Evolutionary conservation across 805 yeast genomes (phyloP), one percentile per base, ranked within the genome.

Genomic region (Starmerella tilneyi): DNA sequence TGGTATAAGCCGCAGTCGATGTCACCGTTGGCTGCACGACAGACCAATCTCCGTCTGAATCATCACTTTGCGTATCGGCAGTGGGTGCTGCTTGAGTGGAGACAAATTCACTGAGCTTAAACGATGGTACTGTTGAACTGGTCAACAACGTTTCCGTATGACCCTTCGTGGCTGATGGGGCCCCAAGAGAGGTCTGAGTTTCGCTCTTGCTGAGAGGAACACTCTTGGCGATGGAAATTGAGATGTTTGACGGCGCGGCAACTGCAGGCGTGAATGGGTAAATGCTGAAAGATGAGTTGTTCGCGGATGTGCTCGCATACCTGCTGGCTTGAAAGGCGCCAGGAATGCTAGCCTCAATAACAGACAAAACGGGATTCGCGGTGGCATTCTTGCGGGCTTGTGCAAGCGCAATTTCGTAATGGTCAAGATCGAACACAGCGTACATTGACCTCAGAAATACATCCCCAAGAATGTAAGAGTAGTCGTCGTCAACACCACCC

Each of bases 351-450:
- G 49, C 50, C 8, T 26, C 41, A 16, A 52, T 48, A 17, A 34
- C 7, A 4, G 38, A 9, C 9, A 34, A 9, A 13, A 22, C 27
- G 1, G 45, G 17, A 6, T 30, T 40, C n/a, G 44, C 35, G 27
- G 58, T 52, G 8, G 44, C 52, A 47, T 63, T 59, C 44, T 48
- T 51, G 31, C 49, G 55, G 26, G 74, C 69, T 45, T 71, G 74
- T 11, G 80, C 85, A 39, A 82, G 52, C 1, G 80, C 75, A 29
- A 81, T 66, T 56, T 74, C 68, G 41, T 61, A 62, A 53, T 71
- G 72, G 27, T 78, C 84, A 41, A 79, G 63, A 58, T 83, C 83
- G 59, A 73, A 79, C n/a, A 79, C 85, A 17, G 75, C 71, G 56
- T 82, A 83, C n/a, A 79, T 79, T 30, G 73, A 70, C 46, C 83